These are phyloP conservation scores for Rhazya stricta DNA, from an alignment of 257 asterid species.

Conservation along the genomic window DNA sequence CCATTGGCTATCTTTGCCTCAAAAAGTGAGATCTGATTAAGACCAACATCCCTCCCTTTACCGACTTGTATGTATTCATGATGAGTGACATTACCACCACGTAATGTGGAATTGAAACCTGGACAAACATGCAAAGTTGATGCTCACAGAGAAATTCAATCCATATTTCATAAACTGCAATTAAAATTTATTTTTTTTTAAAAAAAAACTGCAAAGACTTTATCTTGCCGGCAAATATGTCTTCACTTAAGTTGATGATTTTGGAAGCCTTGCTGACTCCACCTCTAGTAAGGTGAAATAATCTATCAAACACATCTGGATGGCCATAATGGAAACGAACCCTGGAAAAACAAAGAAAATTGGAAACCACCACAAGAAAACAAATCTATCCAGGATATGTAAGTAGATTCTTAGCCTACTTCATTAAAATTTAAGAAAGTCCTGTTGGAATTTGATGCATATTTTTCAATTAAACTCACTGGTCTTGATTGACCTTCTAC, in stretches of 20 bases:
- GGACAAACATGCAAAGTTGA: conserved; percentile 18
- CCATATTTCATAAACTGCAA: neutral
- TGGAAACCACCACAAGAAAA: neutral
- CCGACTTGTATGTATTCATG: conserved; percentile 98
- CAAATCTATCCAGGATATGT: neutral
- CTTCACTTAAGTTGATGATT: conserved; percentile 90
- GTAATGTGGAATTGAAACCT: conserved; percentile 97
- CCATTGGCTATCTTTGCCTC: conserved; percentile 97
- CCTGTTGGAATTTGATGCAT: neutral
- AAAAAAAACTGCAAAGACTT: conserved; percentile 18
- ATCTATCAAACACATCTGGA: conserved; percentile 90
- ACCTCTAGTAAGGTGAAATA: conserved; percentile 92
- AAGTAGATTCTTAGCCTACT: neutral
- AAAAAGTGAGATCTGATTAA: conserved; percentile 81
- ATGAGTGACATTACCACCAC: conserved; percentile 96
- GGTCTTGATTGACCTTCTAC: neutral
- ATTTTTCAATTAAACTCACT: neutral
- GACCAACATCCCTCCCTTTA: conserved; percentile 97
- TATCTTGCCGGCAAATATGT: conserved; percentile 84
- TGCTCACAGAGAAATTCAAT: neutral
- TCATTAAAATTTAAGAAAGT: neutral
- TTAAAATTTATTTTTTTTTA: too few species aligned
- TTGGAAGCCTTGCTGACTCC: conserved; percentile 97
- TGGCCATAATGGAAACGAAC: conserved; percentile 99
- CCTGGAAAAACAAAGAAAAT: conserved; percentile 42